Evolutionary conservation across 805 yeast genomes (phyloP).

Genomic region (Starmerella ratchasimensis): DNA sequence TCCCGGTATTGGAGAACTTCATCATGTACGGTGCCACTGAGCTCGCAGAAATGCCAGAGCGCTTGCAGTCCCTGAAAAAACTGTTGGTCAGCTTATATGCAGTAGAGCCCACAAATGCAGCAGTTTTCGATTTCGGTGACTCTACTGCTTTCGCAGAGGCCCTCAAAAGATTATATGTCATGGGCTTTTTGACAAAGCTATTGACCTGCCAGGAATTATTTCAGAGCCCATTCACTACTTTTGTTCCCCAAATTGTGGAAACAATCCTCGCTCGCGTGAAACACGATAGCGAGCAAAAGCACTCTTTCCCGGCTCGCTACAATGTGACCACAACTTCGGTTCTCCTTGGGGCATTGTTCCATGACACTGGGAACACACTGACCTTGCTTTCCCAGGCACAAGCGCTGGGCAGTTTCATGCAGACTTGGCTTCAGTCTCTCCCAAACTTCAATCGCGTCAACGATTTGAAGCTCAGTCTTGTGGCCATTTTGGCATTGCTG

Average conservation of each 20-base stretch:
- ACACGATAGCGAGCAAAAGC: constrained; percentile 5
- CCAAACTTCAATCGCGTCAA: constrained; percentile 52
- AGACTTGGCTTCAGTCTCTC: constrained; percentile 49
- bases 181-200: constrained; percentile 51
- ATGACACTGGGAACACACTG: constrained; percentile 45
- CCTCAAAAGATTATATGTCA: constrained; percentile 42
- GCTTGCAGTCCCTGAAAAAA: constrained; percentile 34
- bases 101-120: constrained; percentile 18
- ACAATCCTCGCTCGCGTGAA: constrained; percentile 10
- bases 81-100: constrained; percentile 37
- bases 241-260: constrained; percentile 11
- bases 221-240: constrained; percentile 11
- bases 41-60: constrained; percentile 29
- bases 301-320: constrained; percentile 27
- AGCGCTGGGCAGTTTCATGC: constrained; percentile 40
- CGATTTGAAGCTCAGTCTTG: constrained; percentile 61
- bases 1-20: constrained; percentile 61
- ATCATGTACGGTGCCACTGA: constrained; percentile 46
- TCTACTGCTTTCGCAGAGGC: constrained; percentile 47
- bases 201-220: constrained; percentile 30
- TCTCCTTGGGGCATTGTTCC: constrained; percentile 48
- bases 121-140: neutral
- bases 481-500: constrained; percentile 50
- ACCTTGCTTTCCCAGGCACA: constrained; percentile 34
- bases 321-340: constrained; percentile 44